Evolutionary conservation across 257 asterid species (phyloP).

Genomic region (Agastache rugosa): DNA sequence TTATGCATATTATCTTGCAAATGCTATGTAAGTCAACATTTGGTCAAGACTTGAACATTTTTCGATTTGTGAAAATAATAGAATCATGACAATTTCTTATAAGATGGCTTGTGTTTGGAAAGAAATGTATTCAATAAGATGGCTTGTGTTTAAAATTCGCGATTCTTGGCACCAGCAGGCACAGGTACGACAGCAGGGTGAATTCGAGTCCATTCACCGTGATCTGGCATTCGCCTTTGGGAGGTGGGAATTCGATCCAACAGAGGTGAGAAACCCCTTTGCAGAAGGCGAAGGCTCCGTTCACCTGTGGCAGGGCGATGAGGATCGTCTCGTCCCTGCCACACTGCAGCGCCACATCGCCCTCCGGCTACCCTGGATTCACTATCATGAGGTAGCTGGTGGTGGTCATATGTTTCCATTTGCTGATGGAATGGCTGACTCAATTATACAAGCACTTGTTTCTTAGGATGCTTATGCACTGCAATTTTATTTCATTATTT

Average conservation of each 20-base stretch:
- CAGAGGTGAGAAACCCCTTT: conserved; percentile 60
- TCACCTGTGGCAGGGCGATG: conserved; percentile 85
- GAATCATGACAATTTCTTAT: not conserved
- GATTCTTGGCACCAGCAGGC: conserved; percentile 39
- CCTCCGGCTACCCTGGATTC: conserved; percentile 64
- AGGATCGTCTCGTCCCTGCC: conserved; percentile 64
- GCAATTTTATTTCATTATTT: no score
- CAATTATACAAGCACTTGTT: conserved; percentile 48
- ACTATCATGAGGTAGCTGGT: conserved; percentile 69
- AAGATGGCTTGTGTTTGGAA: not conserved
- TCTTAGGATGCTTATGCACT: conserved; percentile 12
- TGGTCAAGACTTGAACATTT: no score
- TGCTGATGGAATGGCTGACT: conserved; percentile 55
- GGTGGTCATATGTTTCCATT: conserved; percentile 73
- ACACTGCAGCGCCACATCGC: conserved; percentile 60
- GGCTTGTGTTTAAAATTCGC: no score
- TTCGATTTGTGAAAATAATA: not conserved
- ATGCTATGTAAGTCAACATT: no score
- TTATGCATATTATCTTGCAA: not conserved
- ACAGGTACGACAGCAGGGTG: conserved; percentile 70
- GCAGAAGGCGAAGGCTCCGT: conserved; percentile 47
- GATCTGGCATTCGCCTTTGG: conserved; percentile 61
- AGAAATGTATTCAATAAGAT: no score
- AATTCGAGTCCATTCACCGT: conserved; percentile 65
- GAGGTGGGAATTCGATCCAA: conserved; percentile 75